Percentiles rank a stretch among this genome's conserved stretches.
Conservation (phyloP, 768 basidiomycete genomes). For the Rhodotorula taiwanensis region DNA sequence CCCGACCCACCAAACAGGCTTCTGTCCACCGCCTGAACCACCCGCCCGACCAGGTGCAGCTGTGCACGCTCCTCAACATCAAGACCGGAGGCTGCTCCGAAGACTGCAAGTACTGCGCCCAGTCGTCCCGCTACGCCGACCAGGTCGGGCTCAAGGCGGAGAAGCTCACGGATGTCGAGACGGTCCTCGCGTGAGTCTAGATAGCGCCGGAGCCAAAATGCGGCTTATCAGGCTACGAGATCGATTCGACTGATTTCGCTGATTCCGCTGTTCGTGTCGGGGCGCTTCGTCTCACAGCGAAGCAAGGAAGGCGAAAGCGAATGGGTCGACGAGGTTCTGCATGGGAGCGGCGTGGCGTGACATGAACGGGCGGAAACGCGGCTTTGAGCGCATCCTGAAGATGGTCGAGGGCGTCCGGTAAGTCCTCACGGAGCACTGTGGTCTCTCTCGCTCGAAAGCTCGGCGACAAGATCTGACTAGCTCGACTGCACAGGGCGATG, state of each 20-base stretch:
- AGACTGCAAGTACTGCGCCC: constrained; percentile 97
- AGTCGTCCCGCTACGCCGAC: constrained; percentile 87
- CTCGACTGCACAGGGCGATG: constrained; percentile 59
- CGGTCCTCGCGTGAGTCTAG: constrained; percentile 66
- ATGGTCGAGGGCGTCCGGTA: constrained; percentile 62
- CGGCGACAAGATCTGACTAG: not conserved
- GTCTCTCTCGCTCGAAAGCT: not conserved
- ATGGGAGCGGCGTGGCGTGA: constrained; percentile 99
- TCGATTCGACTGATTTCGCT: not conserved
- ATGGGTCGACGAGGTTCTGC: constrained; percentile 94
- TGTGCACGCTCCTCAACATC: constrained; percentile 97
- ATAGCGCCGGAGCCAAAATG: no score
- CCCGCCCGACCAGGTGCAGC: constrained; percentile 81
- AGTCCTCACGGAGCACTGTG: no score
- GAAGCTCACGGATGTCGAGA: constrained; percentile 76
- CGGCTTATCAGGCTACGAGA: no score
- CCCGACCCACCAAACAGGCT: constrained; percentile 42
- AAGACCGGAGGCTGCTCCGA: constrained; percentile 98
- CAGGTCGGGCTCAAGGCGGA: constrained; percentile 69
- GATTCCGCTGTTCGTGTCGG: no score
- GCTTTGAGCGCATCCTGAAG: constrained; percentile 82
- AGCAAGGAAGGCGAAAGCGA: constrained; percentile 86
- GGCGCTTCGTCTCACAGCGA: constrained; percentile 47
- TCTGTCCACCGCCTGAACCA: constrained; percentile 76
- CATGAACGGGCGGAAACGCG: constrained; percentile 80